Evolutionary conservation across 2,329 filamentous ascomycete species (phyloP).

Genomic region (Xylaria hypoxylon): DNA sequence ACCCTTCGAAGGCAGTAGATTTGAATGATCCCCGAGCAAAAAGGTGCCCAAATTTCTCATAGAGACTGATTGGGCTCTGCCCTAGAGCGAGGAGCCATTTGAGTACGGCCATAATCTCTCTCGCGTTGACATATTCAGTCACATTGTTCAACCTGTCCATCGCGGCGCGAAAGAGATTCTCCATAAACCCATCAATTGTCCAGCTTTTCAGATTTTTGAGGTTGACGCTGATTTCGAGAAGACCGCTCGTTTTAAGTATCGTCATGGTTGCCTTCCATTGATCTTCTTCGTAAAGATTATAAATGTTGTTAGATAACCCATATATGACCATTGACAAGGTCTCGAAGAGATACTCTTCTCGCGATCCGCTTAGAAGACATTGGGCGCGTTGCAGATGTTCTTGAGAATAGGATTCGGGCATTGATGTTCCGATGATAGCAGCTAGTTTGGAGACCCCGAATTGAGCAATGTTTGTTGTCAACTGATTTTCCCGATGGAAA

Average conservation of each 20-base stretch:
- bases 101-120: neutral
- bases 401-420: slow-evolving; percentile 15
- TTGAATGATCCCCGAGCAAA: neutral
- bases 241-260: neutral
- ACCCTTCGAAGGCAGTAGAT: neutral
- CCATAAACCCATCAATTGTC: slow-evolving; percentile 4
- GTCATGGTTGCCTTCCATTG: neutral
- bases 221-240: neutral
- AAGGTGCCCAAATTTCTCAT: neutral
- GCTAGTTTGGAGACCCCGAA: neutral
- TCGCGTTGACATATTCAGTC: neutral
- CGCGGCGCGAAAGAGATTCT: neutral
- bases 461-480: neutral
- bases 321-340: neutral
- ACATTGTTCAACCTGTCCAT: neutral
- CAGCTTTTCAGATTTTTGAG: neutral
- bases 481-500: too few species aligned
- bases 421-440: neutral
- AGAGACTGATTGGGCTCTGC: neutral
- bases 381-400: slow-evolving; percentile 13
- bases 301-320: neutral
- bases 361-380: neutral
- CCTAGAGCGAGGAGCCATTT: neutral
- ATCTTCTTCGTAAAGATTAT: neutral
- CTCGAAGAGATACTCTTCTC: neutral